A percentile compares a stretch with the other conserved stretches of the same genome.
Conservation (phyloP, 73 alveolate genomes). For the Tetrahymena malaccensis region DNA sequence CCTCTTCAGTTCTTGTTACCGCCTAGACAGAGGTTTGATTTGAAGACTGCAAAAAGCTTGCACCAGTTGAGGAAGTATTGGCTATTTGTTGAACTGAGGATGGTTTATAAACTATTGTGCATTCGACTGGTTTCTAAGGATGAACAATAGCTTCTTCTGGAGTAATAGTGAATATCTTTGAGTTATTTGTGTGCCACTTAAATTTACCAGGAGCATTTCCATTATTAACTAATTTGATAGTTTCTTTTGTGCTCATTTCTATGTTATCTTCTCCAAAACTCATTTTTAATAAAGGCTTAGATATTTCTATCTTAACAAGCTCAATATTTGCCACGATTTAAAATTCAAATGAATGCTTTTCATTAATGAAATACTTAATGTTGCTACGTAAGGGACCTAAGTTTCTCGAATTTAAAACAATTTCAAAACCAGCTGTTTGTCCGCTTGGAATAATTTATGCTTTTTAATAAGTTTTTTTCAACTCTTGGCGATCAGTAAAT, state of each 20-base stretch:
- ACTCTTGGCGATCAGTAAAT: slow-evolving; percentile 72
- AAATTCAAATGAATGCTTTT: slow-evolving; percentile 79
- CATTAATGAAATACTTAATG: slow-evolving; percentile 87
- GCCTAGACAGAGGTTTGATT: slow-evolving; percentile 4
- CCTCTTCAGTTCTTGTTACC: slow-evolving; percentile 58
- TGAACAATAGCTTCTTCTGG: slow-evolving; percentile 17
- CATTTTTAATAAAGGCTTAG: slow-evolving; percentile 52
- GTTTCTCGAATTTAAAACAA: slow-evolving; percentile 60
- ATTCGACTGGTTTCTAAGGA: slow-evolving; percentile 10
- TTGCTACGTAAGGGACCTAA: slow-evolving; percentile 66
- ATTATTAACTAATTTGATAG: slow-evolving; percentile 71
- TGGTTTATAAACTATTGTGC: slow-evolving; percentile 22
- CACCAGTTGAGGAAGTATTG: neutral
- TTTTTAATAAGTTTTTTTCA: slow-evolving; percentile 65
- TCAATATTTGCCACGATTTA: slow-evolving; percentile 86
- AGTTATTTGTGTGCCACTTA: slow-evolving; percentile 67
- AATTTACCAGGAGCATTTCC: slow-evolving; percentile 89
- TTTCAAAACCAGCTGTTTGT: slow-evolving; percentile 91
- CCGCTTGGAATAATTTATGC: slow-evolving; percentile 95
- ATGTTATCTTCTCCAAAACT: slow-evolving; percentile 81
- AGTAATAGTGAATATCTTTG: slow-evolving; percentile 13
- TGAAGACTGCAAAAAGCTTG: neutral
- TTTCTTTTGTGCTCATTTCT: slow-evolving; percentile 75
- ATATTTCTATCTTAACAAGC: slow-evolving; percentile 58
- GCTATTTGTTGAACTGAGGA: neutral